Percentiles rank a stretch among this genome's conserved stretches.
Evolutionary conservation across 2,329 filamentous ascomycete species (phyloP).

Genomic region (Alternaria dauci): DNA sequence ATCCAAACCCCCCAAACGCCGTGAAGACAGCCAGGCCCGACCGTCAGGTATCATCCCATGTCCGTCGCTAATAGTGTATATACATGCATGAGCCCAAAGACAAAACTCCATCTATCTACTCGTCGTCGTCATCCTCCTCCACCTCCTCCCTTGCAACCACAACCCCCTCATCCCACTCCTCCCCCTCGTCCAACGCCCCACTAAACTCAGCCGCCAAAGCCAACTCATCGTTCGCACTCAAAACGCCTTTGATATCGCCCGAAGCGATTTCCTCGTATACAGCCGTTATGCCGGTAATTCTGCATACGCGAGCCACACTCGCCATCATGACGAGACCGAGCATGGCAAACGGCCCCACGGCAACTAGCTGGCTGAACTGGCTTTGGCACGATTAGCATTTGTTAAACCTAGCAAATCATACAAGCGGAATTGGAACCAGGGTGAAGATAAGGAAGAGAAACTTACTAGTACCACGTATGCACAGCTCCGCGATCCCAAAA

Average conservation of each 20-base stretch:
- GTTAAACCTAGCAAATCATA: not conserved
- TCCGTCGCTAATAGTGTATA: not conserved
- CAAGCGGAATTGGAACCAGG: not conserved
- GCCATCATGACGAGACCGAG: slow-evolving; percentile 57
- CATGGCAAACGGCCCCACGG: slow-evolving; percentile 56
- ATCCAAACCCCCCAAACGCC: not conserved
- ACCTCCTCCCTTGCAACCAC: slow-evolving; percentile 31
- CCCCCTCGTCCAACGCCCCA: slow-evolving; percentile 34
- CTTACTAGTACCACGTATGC: slow-evolving; percentile 50
- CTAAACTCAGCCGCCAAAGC: slow-evolving; percentile 45
- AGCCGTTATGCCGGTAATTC: slow-evolving; percentile 52
- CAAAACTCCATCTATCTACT: not conserved
- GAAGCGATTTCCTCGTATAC: slow-evolving; percentile 54
- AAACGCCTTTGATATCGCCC: slow-evolving; percentile 53
- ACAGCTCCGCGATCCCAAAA: slow-evolving; percentile 53
- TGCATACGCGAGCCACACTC: slow-evolving; percentile 52
- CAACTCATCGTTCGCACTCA: slow-evolving; percentile 55
- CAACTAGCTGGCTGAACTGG: slow-evolving; percentile 56
- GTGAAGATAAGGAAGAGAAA: slow-evolving; percentile 1
- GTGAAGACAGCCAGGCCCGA: slow-evolving; percentile 3
- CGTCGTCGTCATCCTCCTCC: slow-evolving; percentile 31
- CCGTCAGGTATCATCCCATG: slow-evolving; percentile 6
- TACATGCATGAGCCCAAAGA: not conserved
- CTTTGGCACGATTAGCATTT: slow-evolving; percentile 24
- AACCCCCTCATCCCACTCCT: slow-evolving; percentile 44